A percentile compares a stretch with the other conserved stretches of the same genome.
These are phyloP conservation scores for Galerina marginata DNA, from an alignment of 768 basidiomycete species.

Conservation along the genomic window DNA sequence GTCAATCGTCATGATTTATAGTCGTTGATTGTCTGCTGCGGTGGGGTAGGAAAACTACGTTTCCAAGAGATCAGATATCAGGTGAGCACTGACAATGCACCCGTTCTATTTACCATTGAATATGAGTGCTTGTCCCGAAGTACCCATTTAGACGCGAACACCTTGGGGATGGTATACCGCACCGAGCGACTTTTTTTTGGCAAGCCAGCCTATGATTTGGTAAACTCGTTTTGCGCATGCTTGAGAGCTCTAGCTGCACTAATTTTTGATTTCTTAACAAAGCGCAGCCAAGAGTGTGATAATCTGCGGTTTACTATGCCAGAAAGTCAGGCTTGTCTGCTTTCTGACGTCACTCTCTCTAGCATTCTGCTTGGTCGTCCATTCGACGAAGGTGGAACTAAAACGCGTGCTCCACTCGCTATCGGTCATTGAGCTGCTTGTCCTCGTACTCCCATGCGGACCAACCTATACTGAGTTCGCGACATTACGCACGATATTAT, in stretches of 20 bases:
- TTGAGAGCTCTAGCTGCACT: too few species aligned
- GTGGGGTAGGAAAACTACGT: constrained; percentile 1
- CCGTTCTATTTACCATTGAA: too few species aligned
- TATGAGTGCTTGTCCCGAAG: background rate
- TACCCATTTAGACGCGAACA: background rate
- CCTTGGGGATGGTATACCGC: background rate
- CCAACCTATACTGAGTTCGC: background rate
- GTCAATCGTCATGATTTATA: constrained; percentile 4
- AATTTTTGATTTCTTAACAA: too few species aligned
- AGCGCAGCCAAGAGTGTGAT: too few species aligned
- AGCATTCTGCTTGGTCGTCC: too few species aligned
- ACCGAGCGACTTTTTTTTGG: background rate
- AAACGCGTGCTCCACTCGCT: background rate
- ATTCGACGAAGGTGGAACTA: background rate
- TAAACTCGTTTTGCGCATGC: too few species aligned
- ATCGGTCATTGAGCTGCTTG: constrained; percentile 10
- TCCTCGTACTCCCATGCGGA: constrained; percentile 5
- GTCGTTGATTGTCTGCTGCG: background rate
- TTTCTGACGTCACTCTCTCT: too few species aligned
- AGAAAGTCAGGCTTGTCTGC: too few species aligned
- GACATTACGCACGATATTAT: background rate
- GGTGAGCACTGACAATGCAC: background rate
- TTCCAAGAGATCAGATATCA: background rate
- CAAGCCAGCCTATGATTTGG: background rate
- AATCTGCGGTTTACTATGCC: too few species aligned